phyloP scores from a whole-genome alignment of 148 eudicot genomes.

The Drosera capensis region DNA sequence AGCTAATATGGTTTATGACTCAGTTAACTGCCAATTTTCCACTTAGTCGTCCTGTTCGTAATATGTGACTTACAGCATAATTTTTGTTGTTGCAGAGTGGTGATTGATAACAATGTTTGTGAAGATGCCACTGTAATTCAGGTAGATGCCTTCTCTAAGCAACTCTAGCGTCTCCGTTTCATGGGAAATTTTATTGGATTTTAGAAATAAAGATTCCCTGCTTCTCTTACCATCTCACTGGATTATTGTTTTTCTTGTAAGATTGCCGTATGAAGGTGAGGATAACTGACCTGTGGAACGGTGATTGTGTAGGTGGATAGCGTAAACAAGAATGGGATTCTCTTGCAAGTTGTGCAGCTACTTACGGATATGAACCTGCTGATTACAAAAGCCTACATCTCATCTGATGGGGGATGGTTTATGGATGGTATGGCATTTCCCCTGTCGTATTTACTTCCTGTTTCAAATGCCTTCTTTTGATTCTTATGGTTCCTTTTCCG shows the following conservation, averaged over 20 bases:
- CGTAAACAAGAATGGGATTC: conserved; percentile 81
- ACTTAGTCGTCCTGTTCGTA: background rate
- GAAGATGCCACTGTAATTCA: conserved; percentile 70
- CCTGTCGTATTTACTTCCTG: background rate
- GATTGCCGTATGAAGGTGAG: conserved; percentile 2
- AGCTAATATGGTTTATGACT: no score
- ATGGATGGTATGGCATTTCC: conserved; percentile 60
- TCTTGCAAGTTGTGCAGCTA: conserved; percentile 86
- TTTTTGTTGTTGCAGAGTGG: conserved; percentile 52
- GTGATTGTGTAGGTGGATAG: conserved; percentile 58
- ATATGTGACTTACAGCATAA: background rate
- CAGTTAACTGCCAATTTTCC: background rate
- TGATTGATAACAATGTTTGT: conserved; percentile 59
- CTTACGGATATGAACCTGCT: conserved; percentile 66
- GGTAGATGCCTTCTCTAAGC: conserved; percentile 18
- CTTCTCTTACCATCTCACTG: background rate
- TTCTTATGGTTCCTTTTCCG: background rate
- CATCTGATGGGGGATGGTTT: conserved; percentile 96
- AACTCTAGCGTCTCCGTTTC: background rate
- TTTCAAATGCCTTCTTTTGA: background rate
- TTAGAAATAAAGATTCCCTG: no score
- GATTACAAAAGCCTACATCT: conserved; percentile 74
- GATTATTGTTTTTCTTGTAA: background rate
- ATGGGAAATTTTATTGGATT: background rate
- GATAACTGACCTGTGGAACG: conserved; percentile 2